Percentiles rank a stretch among this genome's conserved stretches.
These are phyloP conservation scores for Eucalyptus marginata DNA, from an alignment of 345 rosid genomes.

Conservation along the genomic window DNA sequence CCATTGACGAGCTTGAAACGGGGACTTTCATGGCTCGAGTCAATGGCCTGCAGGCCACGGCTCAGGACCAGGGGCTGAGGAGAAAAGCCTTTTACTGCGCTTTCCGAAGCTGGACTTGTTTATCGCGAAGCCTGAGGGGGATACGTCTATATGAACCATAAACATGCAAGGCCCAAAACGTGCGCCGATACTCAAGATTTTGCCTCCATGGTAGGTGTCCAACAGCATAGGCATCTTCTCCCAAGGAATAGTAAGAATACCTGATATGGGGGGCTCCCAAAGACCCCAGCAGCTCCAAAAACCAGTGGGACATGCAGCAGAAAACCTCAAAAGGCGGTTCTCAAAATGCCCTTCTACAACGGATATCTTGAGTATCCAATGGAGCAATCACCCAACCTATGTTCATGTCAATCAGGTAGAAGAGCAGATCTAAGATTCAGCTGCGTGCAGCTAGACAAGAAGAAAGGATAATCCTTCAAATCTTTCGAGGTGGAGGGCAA, in stretches of 20 bases:
- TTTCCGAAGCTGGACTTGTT: background rate
- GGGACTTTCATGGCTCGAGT: background rate
- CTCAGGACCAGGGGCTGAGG: slow-evolving; percentile 10
- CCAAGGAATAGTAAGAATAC: background rate
- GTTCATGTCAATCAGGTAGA: background rate
- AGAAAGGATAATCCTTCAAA: slow-evolving; percentile 15
- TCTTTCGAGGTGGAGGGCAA: slow-evolving; percentile 17
- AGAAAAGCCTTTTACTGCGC: slow-evolving; percentile 14
- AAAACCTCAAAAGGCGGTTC: background rate
- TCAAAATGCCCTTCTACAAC: slow-evolving; percentile 2
- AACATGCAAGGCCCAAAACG: background rate
- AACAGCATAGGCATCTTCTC: slow-evolving; percentile 10
- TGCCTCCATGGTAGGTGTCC: slow-evolving; percentile 16
- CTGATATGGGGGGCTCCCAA: background rate
- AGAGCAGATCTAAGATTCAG: slow-evolving; percentile 6
- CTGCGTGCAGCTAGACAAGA: slow-evolving; percentile 26
- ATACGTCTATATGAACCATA: background rate
- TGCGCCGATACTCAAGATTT: background rate
- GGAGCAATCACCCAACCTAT: background rate
- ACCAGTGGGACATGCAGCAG: background rate
- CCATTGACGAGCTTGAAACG: slow-evolving; percentile 2
- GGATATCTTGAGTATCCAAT: background rate
- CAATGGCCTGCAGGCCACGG: slow-evolving; percentile 6
- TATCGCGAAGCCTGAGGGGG: background rate
- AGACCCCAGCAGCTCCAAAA: background rate